A percentile compares a stretch with the other conserved stretches of the same genome.
Conservation (phyloP, 495 filamentous ascomycete genomes). For the Hypoxylon perforatum region DNA sequence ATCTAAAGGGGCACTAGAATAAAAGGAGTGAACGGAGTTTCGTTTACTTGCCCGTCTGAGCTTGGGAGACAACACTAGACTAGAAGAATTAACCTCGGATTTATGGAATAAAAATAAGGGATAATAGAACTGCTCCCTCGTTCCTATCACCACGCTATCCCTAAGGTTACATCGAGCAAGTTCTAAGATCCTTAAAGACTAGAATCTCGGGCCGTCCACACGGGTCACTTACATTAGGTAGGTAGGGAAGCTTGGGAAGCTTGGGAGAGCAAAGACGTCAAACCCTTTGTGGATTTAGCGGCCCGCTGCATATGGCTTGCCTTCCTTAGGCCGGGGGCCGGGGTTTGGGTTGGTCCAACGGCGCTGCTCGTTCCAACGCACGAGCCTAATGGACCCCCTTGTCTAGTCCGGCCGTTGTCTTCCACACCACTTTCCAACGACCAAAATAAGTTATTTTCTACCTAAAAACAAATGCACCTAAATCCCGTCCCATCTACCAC, state of each 20-base stretch:
- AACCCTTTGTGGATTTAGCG: constrained; percentile 21
- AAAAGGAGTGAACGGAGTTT: constrained; percentile 8
- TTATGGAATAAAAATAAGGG: not conserved
- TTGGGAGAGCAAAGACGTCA: not conserved
- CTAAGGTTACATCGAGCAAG: constrained; percentile 28
- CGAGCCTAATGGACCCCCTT: constrained; percentile 37
- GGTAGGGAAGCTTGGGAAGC: too few relatives aligned
- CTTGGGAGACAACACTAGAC: constrained; percentile 17
- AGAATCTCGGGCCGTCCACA: constrained; percentile 15
- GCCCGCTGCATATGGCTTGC: constrained; percentile 22
- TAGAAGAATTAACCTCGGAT: constrained; percentile 3
- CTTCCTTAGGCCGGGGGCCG: not conserved
- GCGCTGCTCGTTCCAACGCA: constrained; percentile 12
- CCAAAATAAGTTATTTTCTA: constrained; percentile 15
- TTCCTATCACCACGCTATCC: constrained; percentile 14
- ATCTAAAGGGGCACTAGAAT: constrained; percentile 14
- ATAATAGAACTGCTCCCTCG: not conserved
- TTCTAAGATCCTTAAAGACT: constrained; percentile 2
- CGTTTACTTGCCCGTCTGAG: constrained; percentile 16
- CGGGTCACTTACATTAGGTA: constrained; percentile 7
- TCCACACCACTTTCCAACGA: constrained; percentile 39
- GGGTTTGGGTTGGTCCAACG: constrained; percentile 9
- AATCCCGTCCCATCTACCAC: not conserved
- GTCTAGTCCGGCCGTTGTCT: constrained; percentile 47
- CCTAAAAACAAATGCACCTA: constrained; percentile 12